Percentiles rank a stretch among this genome's conserved stretches.
Conservation (phyloP, 2,329 filamentous ascomycete genomes). For the Macrophomina phaseolina region DNA sequence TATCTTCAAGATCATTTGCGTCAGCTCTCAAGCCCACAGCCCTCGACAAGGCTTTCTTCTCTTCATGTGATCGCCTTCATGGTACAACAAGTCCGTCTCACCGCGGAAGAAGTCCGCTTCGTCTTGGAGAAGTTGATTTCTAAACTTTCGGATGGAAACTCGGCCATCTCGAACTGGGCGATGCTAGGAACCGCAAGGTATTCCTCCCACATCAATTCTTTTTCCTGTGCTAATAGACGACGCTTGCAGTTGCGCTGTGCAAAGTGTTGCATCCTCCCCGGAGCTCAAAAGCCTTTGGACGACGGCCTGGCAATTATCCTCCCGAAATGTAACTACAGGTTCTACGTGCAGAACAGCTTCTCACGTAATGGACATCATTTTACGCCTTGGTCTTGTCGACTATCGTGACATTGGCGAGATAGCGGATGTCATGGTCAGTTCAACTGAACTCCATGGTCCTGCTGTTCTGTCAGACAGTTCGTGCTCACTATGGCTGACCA, state of each 20-base stretch:
- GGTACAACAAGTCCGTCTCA: conserved; percentile 44
- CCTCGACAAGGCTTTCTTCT: conserved; percentile 52
- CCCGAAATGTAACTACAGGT: conserved; percentile 72
- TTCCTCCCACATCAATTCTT: conserved; percentile 34
- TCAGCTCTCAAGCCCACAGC: conserved; percentile 41
- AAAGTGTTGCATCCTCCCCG: conserved; percentile 48
- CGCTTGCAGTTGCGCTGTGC: conserved; percentile 52
- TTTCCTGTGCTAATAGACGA: background rate
- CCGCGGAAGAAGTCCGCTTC: conserved; percentile 59
- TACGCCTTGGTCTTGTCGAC: conserved; percentile 69
- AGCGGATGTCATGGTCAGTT: conserved; percentile 73
- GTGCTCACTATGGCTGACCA: conserved; percentile 71
- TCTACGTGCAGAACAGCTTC: conserved; percentile 78
- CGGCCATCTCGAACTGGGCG: conserved; percentile 75
- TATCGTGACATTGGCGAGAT: conserved; percentile 72
- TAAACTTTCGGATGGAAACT: conserved; percentile 72
- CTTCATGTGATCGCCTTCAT: conserved; percentile 62
- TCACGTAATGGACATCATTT: conserved; percentile 70
- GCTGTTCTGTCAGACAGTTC: conserved; percentile 79
- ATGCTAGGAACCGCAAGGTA: conserved; percentile 83
- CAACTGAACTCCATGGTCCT: conserved; percentile 82
- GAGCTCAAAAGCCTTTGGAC: conserved; percentile 64
- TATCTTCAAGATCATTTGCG: conserved; percentile 49
- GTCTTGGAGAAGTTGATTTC: conserved; percentile 64
- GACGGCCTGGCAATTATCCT: conserved; percentile 76